These are phyloP conservation scores for Crithidia thermophila DNA, from an alignment of 208 protist species.

Conservation along the genomic window DNA sequence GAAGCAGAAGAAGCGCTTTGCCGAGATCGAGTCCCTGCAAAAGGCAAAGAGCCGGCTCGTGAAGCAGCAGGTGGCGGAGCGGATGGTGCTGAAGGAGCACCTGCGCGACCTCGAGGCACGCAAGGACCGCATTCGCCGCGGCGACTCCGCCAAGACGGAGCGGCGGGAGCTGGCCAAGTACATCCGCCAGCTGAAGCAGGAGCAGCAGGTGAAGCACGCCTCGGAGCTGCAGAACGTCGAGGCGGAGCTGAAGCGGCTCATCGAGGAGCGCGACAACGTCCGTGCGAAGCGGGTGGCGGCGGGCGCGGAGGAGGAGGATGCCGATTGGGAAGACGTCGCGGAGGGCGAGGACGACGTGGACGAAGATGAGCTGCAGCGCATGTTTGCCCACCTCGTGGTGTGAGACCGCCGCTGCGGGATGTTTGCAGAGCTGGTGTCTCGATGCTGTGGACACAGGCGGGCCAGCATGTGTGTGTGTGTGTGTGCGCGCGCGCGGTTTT, in stretches of 20 bases:
- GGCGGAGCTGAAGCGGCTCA: slow-evolving; percentile 53
- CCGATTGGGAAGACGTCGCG: slow-evolving; percentile 62
- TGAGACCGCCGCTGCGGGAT: slow-evolving; percentile 13
- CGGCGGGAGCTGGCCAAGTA: slow-evolving; percentile 90
- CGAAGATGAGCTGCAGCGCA: slow-evolving; percentile 72
- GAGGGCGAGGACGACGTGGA: slow-evolving; percentile 40
- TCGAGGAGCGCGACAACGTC: slow-evolving; percentile 35
- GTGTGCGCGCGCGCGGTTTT: too few relatives aligned
- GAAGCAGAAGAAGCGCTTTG: slow-evolving; percentile 21
- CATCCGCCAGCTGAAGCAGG: slow-evolving; percentile 80
- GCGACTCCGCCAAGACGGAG: slow-evolving; percentile 80
- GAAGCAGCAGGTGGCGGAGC: slow-evolving; percentile 80
- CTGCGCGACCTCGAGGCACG: slow-evolving; percentile 69
- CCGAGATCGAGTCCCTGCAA: slow-evolving; percentile 30
- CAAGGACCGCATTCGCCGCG: slow-evolving; percentile 61
- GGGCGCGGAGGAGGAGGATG: slow-evolving; percentile 43
- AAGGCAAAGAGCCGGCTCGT: slow-evolving; percentile 59
- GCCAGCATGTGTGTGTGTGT: too few relatives aligned
- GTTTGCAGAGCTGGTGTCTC: not conserved
- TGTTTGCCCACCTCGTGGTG: slow-evolving; percentile 86
- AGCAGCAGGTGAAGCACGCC: slow-evolving; percentile 80
- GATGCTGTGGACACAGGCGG: not conserved
- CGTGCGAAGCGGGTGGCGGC: slow-evolving; percentile 19
- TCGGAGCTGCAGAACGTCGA: slow-evolving; percentile 67
- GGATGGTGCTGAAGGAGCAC: slow-evolving; percentile 87